A percentile compares a stretch with the other conserved stretches of the same genome.
These are phyloP conservation scores for Chenopodium berlandieri DNA, from an alignment of 148 eudicot genomes.

Conservation along the genomic window DNA sequence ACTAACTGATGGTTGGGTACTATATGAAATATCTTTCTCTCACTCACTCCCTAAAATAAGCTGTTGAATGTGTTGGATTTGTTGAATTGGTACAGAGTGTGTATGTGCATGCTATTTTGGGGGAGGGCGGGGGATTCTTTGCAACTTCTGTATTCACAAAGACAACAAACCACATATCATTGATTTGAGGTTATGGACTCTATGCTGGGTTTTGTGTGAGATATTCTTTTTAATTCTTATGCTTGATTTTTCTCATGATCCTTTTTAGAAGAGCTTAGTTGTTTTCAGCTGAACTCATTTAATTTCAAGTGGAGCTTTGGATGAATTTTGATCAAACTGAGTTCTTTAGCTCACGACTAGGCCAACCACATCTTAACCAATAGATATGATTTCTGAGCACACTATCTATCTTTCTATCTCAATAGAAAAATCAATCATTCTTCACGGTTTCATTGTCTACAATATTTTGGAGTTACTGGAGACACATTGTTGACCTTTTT, in stretches of 20 bases:
- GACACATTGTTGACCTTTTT: background rate
- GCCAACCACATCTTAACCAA: background rate
- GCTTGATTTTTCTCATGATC: background rate
- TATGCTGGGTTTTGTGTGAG: background rate
- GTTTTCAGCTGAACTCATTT: background rate
- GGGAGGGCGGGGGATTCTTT: background rate
- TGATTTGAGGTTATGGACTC: background rate
- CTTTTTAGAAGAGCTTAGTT: too few species aligned
- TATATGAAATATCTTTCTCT: conserved; percentile 15
- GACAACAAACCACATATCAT: background rate
- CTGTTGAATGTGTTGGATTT: background rate
- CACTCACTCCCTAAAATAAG: background rate
- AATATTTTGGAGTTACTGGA: background rate
- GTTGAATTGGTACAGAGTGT: background rate
- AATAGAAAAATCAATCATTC: background rate
- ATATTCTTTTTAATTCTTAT: background rate
- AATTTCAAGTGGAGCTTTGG: background rate
- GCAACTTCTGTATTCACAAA: background rate
- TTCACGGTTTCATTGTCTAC: background rate
- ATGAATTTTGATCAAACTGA: background rate
- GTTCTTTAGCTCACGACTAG: background rate
- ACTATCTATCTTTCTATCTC: background rate
- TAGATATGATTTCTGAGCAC: background rate
- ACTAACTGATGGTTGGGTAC: conserved; percentile 92
- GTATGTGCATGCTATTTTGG: background rate